Percentiles rank a stretch among this genome's conserved stretches.
phyloP scores from a whole-genome alignment of 2,329 filamentous ascomycete species.

The Chalara sp. region DNA sequence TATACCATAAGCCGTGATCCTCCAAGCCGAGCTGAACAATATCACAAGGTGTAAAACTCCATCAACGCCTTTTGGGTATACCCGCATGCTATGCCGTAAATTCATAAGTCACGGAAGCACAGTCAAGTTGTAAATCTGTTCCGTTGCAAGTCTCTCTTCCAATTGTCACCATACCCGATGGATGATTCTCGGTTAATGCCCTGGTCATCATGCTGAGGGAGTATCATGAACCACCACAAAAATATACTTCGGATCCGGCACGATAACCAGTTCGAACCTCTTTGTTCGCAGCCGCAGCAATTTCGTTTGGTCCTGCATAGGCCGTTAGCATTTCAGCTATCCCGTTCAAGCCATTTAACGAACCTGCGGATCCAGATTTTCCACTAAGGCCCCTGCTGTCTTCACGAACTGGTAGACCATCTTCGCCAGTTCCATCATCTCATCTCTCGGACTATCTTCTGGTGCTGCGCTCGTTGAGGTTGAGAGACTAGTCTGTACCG shows the following conservation, averaged over 20 bases:
- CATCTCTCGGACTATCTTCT: not conserved
- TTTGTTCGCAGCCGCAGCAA: conserved; percentile 72
- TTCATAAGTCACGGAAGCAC: no score
- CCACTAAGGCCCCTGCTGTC: conserved; percentile 60
- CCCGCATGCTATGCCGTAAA: no score
- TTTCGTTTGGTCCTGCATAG: conserved; percentile 62
- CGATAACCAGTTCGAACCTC: conserved; percentile 78
- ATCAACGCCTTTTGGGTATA: no score
- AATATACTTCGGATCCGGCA: conserved; percentile 73
- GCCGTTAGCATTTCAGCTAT: conserved; percentile 6
- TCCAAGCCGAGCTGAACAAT: no score
- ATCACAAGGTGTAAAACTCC: no score
- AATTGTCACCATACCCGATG: no score
- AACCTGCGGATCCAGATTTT: conserved; percentile 66
- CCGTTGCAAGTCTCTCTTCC: no score
- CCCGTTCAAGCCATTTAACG: conserved; percentile 2
- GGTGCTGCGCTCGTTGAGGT: not conserved
- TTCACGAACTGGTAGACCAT: conserved; percentile 73
- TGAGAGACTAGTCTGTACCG: not conserved
- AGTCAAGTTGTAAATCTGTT: no score
- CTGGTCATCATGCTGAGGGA: no score
- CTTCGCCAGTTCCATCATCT: conserved; percentile 59
- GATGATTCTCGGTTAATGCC: no score
- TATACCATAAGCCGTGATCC: no score
- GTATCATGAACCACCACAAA: conserved; percentile 74